These are phyloP conservation scores for Sclerospora graminicola DNA, from an alignment of 352 stramenopile species.

Conservation along the genomic window DNA sequence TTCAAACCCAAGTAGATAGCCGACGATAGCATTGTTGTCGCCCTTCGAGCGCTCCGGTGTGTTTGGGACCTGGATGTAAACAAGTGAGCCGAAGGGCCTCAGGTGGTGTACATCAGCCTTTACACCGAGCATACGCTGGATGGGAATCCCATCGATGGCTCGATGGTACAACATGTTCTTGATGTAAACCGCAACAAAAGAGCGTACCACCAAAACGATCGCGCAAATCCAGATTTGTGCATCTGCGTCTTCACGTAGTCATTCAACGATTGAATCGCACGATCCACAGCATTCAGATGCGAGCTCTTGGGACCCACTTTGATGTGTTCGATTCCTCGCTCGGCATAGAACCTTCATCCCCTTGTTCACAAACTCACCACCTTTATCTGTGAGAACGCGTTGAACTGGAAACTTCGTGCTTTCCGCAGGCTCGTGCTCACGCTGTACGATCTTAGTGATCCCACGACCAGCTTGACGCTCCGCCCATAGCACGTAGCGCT, in stretches of 20 bases:
- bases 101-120: conserved; percentile 5
- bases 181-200: conserved; percentile 2
- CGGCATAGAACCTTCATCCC: not conserved
- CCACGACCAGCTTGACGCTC: conserved; percentile 1
- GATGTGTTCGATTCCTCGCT: conserved; percentile 3
- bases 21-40: not conserved
- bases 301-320: conserved; percentile 3
- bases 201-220: conserved; percentile 4
- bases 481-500: conserved; percentile 3
- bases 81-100: conserved; percentile 3
- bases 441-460: conserved; percentile 7
- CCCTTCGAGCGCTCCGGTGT: not conserved
- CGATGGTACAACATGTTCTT: conserved; percentile 3
- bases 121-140: conserved; percentile 1
- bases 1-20: conserved; percentile 1
- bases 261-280: conserved; percentile 3
- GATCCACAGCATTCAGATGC: conserved; percentile 1
- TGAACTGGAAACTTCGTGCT: not conserved
- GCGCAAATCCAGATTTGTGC: not conserved
- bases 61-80: not conserved
- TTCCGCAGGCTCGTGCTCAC: not conserved
- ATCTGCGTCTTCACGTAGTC: conserved; percentile 3
- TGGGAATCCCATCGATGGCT: not conserved
- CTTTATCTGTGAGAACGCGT: too few relatives aligned
- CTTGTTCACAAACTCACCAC: not conserved